phyloP scores from a whole-genome alignment of 1,284 basidiomycete genomes.

The Heterobasidion occidentale region DNA sequence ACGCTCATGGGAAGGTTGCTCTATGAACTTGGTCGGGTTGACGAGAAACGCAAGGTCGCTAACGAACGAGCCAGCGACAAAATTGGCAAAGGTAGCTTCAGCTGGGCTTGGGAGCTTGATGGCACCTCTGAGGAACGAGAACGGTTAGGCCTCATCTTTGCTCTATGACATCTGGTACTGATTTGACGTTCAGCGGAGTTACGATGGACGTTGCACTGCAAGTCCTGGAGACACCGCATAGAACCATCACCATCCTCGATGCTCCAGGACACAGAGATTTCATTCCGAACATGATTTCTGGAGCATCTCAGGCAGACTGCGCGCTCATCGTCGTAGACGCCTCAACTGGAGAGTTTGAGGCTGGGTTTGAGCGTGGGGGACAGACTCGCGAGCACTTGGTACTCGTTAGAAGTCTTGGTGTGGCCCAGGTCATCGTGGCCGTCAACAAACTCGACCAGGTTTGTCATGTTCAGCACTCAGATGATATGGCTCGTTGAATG shows the following conservation, averaged over 20 bases:
- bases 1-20: constrained; percentile 94
- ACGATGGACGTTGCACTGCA: constrained; percentile 97
- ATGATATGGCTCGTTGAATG: neutral
- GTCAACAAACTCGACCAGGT: constrained; percentile 95
- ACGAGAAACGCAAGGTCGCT: constrained; percentile 76
- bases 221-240: constrained; percentile 68
- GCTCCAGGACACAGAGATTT: constrained; percentile 98
- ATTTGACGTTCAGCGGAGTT: constrained; percentile 61
- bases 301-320: constrained; percentile 94
- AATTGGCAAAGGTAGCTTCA: constrained; percentile 91
- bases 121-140: constrained; percentile 90
- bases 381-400: constrained; percentile 97
- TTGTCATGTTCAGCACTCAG: neutral
- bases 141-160: constrained; percentile 42
- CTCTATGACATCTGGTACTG: neutral
- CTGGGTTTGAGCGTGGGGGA: constrained; percentile 89
- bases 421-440: constrained; percentile 87
- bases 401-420: constrained; percentile 91
- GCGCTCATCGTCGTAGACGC: constrained; percentile 95
- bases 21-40: constrained; percentile 85
- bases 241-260: constrained; percentile 87
- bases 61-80: constrained; percentile 92
- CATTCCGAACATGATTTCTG: constrained; percentile 99
- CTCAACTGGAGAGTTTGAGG: constrained; percentile 87
- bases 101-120: constrained; percentile 97